phyloP scores from a whole-genome alignment of 75 land plant genomes.

The Pinus taeda region DNA sequence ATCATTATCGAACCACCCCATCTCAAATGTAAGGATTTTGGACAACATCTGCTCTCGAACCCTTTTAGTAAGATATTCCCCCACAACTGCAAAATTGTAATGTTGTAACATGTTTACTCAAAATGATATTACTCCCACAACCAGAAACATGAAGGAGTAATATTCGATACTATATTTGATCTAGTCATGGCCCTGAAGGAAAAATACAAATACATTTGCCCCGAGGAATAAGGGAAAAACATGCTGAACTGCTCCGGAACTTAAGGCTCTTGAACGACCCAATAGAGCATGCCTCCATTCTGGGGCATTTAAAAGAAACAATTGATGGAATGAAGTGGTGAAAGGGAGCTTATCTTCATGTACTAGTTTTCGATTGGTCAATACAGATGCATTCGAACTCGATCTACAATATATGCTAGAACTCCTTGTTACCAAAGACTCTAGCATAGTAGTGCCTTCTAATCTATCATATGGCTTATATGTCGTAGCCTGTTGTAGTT shows the following conservation, averaged over 20 bases:
- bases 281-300: conserved; percentile 59
- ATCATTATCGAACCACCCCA: conserved; percentile 83
- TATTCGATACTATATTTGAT: conserved; percentile 23
- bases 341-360: background rate
- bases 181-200: conserved; percentile 23
- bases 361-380: background rate
- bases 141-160: conserved; percentile 37
- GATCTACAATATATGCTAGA: conserved; percentile 4
- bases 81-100: conserved; percentile 67
- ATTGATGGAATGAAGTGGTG: conserved; percentile 42
- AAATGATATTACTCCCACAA: conserved; percentile 33
- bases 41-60: conserved; percentile 56
- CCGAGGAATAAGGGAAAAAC: conserved; percentile 48
- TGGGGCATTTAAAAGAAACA: conserved; percentile 57
- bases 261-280: conserved; percentile 50
- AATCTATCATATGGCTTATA: background rate
- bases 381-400: conserved; percentile 1
- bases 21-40: conserved; percentile 60
- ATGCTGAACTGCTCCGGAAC: conserved; percentile 63
- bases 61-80: conserved; percentile 64
- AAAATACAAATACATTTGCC: conserved; percentile 44
- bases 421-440: conserved; percentile 8
- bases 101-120: conserved; percentile 50
- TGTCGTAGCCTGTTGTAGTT: background rate
- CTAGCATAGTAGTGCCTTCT: background rate